Percentiles rank a stretch among this genome's conserved stretches.
These are phyloP conservation scores for Emergomyces africanus DNA, from an alignment of 2,329 filamentous ascomycete genomes.

Conservation along the genomic window DNA sequence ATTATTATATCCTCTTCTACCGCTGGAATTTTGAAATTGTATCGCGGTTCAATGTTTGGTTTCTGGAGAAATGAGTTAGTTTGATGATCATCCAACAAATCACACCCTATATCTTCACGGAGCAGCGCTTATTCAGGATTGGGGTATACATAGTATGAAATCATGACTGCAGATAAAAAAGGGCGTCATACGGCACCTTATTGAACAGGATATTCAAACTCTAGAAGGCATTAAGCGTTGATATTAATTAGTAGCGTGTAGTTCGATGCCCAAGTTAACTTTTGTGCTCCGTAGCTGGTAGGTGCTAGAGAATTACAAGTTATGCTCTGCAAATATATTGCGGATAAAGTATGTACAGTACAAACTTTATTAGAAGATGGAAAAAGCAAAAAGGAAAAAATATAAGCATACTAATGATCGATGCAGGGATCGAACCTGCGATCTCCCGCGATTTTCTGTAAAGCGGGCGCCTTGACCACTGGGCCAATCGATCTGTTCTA, in stretches of 20 bases:
- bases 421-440: slow-evolving; percentile 35
- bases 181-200: too few species aligned
- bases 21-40: background rate
- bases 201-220: too few species aligned
- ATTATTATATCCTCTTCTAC: background rate
- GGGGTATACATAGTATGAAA: background rate
- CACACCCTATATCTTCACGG: background rate
- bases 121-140: background rate
- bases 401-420: too few species aligned
- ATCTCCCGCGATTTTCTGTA: slow-evolving; percentile 29
- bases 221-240: too few species aligned
- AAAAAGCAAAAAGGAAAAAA: too few species aligned
- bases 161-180: background rate
- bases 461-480: slow-evolving; percentile 31
- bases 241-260: too few species aligned
- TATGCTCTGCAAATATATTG: too few species aligned
- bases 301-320: too few species aligned
- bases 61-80: background rate
- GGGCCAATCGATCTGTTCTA: slow-evolving; percentile 22
- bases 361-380: too few species aligned
- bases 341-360: too few species aligned
- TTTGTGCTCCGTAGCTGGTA: too few species aligned
- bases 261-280: too few species aligned
- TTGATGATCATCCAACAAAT: background rate
- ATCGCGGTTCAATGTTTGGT: background rate